Evolutionary conservation across 2,329 filamentous ascomycete genomes (phyloP).

Genomic region (Parafenestella ontariensis): DNA sequence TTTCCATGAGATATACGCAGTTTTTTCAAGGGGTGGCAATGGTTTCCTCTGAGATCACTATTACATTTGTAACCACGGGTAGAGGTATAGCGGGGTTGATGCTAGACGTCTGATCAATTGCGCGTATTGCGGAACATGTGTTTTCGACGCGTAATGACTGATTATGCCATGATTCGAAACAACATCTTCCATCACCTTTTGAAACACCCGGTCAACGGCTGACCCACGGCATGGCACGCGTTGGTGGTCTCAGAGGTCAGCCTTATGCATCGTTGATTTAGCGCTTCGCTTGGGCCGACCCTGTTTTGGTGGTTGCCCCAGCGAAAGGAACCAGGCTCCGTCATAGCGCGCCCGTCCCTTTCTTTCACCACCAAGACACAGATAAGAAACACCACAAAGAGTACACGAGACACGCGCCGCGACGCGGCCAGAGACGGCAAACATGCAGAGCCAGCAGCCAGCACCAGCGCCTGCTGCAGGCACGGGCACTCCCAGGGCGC

Average conservation of each 20-base stretch:
- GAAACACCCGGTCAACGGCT: neutral
- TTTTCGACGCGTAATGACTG: too few species aligned
- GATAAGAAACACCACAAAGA: constrained; percentile 4
- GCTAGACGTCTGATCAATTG: too few species aligned
- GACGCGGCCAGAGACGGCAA: constrained; percentile 30
- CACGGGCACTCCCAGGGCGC: constrained; percentile 14
- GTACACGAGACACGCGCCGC: constrained; percentile 31
- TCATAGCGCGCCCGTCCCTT: constrained; percentile 23
- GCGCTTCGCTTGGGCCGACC: constrained; percentile 19
- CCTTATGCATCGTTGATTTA: constrained; percentile 18
- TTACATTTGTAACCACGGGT: too few species aligned
- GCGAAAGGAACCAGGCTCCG: constrained; percentile 11
- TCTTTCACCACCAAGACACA: constrained; percentile 17
- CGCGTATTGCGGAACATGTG: too few species aligned
- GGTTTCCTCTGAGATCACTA: too few species aligned
- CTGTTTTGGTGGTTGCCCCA: constrained; percentile 15
- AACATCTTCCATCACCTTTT: neutral
- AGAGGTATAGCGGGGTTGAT: too few species aligned
- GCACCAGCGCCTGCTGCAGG: constrained; percentile 15
- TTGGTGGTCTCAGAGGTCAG: neutral
- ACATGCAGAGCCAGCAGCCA: constrained; percentile 34
- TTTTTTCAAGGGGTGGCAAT: too few species aligned
- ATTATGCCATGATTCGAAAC: too few species aligned
- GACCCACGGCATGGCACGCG: neutral
- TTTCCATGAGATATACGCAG: too few species aligned